Base-by-base conservation (phyloP, 2,329 filamentous ascomycete species). In the Albifimbria verrucaria region DNA sequence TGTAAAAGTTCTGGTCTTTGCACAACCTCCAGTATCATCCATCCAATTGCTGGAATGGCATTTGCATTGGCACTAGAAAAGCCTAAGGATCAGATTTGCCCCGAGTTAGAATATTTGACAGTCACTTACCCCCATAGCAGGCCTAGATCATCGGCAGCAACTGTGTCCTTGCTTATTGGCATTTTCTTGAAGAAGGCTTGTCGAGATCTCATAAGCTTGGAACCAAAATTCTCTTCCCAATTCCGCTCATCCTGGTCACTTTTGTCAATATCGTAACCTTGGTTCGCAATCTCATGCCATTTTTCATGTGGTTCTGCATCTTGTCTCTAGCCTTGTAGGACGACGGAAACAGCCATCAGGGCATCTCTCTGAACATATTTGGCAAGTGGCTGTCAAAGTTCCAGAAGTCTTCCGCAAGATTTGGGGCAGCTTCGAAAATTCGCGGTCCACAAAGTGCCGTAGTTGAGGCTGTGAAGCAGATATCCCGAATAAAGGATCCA, bases 121-220 rank as follows among this genome's bases (percentile, higher is more conserved):
- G 20, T n/a, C 7, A 60, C 58, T 55, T 44, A 54, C 60, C 55
- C 60, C 60, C 60, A 62, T 7, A 62, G 4, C 11, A 62, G 39
- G 17, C 65, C 66, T 2, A 57, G n/a, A 2, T 59, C 59, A 12
- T 60, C 57, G 28, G 58, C 57, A 24, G 60, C 58, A 3, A 51
- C 52, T 3, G 57, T 51, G 49, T 25, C 50, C 7, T 41, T 59
- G 6, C 46, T 53, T 20, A 62, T 24, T 0, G 58, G 60, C 20
- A 51, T 48, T 3, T 36, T 57, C 11, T 22, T 9, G 0, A 59
- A 61, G 53, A 62, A 57, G 17, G 43, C 47, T 1, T 61, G 63
- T 18, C 66, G 54, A 3, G 57, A 50, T 10, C 60, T 58, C 58
- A 70, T 62, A 3, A 68, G 28, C 12, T 54, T 67, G 1, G 59